phyloP scores from a whole-genome alignment of 78 protist genomes.

The Pelomyxa schiedti region DNA sequence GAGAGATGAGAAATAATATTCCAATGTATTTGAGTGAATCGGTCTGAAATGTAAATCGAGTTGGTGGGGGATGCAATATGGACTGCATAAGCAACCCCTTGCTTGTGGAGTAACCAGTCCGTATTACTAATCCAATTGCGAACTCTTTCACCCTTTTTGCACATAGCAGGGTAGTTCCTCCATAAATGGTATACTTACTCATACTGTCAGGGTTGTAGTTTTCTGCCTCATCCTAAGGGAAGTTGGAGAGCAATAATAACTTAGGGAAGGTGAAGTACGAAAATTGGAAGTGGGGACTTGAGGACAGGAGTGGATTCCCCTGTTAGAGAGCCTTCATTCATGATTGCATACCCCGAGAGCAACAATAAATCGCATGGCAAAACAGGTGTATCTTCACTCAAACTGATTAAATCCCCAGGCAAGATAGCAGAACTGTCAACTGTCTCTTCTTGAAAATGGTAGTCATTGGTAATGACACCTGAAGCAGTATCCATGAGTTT shows the following conservation, averaged over 20 bases:
- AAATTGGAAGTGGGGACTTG: conserved; percentile 15
- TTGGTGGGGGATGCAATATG: conserved; percentile 60
- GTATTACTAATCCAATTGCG: conserved; percentile 15
- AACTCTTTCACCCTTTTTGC: background rate
- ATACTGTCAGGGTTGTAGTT: background rate
- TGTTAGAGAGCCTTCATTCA: conserved; percentile 93
- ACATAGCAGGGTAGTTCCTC: conserved; percentile 1
- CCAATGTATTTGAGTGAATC: conserved; percentile 58
- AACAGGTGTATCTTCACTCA: conserved; percentile 1
- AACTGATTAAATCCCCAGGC: conserved; percentile 28
- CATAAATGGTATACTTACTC: conserved; percentile 2
- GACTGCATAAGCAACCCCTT: conserved; percentile 58
- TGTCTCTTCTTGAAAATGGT: too few species aligned
- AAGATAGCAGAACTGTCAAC: background rate
- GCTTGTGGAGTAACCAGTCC: conserved; percentile 55
- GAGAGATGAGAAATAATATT: conserved; percentile 22
- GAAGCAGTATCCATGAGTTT: too few species aligned
- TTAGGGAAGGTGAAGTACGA: too few species aligned
- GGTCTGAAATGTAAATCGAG: conserved; percentile 43
- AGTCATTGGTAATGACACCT: conserved; percentile 12
- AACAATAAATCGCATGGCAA: conserved; percentile 81
- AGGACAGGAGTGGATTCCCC: conserved; percentile 87
- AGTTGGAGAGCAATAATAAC: too few species aligned
- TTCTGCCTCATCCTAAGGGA: background rate
- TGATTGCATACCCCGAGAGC: conserved; percentile 76